Base-by-base conservation (phyloP, 1,284 basidiomycete species). In the Ceratobasidium sp. region DNA sequence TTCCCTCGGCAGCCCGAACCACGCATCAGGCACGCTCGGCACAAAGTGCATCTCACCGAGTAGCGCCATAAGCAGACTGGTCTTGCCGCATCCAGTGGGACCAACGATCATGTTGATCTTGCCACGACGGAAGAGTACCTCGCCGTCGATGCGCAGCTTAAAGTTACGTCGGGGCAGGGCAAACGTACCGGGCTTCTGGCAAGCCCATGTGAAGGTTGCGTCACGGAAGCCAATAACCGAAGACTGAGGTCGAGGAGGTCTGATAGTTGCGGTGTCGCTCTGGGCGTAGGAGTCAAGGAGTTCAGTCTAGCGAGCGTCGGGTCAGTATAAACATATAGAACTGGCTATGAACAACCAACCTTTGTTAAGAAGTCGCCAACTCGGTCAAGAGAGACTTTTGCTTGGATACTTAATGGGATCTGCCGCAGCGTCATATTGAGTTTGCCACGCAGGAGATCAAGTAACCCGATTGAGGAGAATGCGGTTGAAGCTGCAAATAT, bases 1-100 rank as follows among this genome's bases (percentile, higher is more conserved):
- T 1, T 81, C 79, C 8, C 90, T 84, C n/a, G 91, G 90, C 6
- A 92, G 83, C 73, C 86, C 87, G 78, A 84, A 89, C 83, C 87
- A 90, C 0, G 89, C 86, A 41, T 84, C 84, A 12, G 85, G 82
- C 5, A 83, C 82, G 9, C 81, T 78, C 3, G 86, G 84, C n/a
- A 85, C 78, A 76, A 86, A 88, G 76, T 89, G 87, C 78, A 80
- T 78, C 65, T 80, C 79, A 77, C 86, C 85, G 8, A 88, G 80
- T 4, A 87, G 79, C 5, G 84, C 85, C 80, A 85, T 85, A 32
- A 87, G 75, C 23, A 84, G 64, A 9, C 80, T 82, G 0, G 85
- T 85, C 76, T 83, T 84, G n/a, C 81, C 82, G 4, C 80, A 81
- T 34, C 82, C 86, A 1, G 86, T 87, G 0, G 88, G 85, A 21